Evolutionary conservation across 2,329 filamentous ascomycete species (phyloP).

Genomic region (Aspergillus fumigatus): DNA sequence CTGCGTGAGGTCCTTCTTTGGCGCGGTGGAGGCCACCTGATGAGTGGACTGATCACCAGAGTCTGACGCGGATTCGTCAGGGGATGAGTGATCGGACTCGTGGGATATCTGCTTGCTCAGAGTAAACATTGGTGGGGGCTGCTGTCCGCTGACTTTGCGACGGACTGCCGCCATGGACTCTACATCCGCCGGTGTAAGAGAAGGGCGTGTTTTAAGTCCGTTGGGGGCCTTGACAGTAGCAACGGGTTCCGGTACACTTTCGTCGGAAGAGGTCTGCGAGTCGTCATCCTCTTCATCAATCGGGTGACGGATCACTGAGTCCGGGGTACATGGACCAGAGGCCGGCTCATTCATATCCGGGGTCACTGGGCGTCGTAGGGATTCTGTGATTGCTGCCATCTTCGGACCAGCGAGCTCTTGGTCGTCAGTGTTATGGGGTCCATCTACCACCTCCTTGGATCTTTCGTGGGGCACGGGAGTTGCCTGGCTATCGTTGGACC

Average conservation of each 20-base stretch:
- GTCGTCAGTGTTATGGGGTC: slow-evolving; percentile 30
- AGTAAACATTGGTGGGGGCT: slow-evolving; percentile 36
- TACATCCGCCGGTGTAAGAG: slow-evolving; percentile 79
- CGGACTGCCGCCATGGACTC: slow-evolving; percentile 80
- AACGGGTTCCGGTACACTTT: slow-evolving; percentile 71
- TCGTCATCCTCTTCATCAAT: slow-evolving; percentile 45
- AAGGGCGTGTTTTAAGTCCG: slow-evolving; percentile 82
- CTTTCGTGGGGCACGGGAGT: slow-evolving; percentile 27
- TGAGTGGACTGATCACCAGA: slow-evolving; percentile 12
- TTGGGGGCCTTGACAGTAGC: slow-evolving; percentile 88
- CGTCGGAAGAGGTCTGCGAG: slow-evolving; percentile 35
- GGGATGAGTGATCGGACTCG: slow-evolving; percentile 12
- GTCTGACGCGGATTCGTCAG: slow-evolving; percentile 11
- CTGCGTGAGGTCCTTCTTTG: slow-evolving; percentile 31
- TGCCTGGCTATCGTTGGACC: slow-evolving; percentile 23
- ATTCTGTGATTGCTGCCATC: slow-evolving; percentile 34
- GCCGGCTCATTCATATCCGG: slow-evolving; percentile 56
- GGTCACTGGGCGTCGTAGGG: slow-evolving; percentile 38
- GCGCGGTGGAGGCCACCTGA: slow-evolving; percentile 23
- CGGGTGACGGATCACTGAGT: slow-evolving; percentile 83
- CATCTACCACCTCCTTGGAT: slow-evolving; percentile 32
- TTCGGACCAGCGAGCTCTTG: slow-evolving; percentile 47
- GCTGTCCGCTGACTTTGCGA: slow-evolving; percentile 75
- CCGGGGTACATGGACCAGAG: slow-evolving; percentile 67
- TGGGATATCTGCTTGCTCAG: slow-evolving; percentile 21